A percentile compares a stretch with the other conserved stretches of the same genome.
phyloP scores from a whole-genome alignment of 768 basidiomycete genomes.

The Udeniomyces megalosporus region DNA sequence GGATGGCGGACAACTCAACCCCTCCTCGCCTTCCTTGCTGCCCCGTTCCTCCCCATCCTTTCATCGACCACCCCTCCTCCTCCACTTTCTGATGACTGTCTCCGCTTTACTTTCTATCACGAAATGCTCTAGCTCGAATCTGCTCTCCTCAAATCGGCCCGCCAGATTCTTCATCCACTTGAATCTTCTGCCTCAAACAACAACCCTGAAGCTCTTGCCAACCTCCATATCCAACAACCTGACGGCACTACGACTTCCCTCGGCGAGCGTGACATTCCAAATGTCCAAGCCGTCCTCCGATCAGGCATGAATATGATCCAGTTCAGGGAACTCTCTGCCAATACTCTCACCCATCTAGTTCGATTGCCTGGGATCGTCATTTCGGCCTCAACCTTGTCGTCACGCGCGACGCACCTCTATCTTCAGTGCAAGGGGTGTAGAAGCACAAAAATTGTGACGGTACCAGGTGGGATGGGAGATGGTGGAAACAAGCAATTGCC shows the following conservation, averaged over 20 bases:
- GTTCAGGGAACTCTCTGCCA: slow-evolving; percentile 80
- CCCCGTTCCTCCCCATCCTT: neutral
- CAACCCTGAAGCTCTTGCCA: slow-evolving; percentile 32
- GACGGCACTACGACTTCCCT: slow-evolving; percentile 7
- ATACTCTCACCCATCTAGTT: slow-evolving; percentile 89
- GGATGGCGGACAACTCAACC: too few relatives aligned
- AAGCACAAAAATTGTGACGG: slow-evolving; percentile 58
- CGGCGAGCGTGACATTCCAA: slow-evolving; percentile 37
- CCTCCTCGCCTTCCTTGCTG: too few relatives aligned
- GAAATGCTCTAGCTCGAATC: slow-evolving; percentile 79
- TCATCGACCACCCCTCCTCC: neutral
- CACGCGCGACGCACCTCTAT: slow-evolving; percentile 78
- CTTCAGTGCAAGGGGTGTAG: slow-evolving; percentile 86
- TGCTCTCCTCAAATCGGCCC: slow-evolving; percentile 70
- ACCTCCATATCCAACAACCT: too few relatives aligned
- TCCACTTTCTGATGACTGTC: too few relatives aligned
- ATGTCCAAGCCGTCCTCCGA: slow-evolving; percentile 70
- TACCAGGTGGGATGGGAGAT: slow-evolving; percentile 71
- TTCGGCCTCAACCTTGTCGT: slow-evolving; percentile 81
- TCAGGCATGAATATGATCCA: slow-evolving; percentile 86
- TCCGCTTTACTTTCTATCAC: too few relatives aligned
- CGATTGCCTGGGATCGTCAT: slow-evolving; percentile 97
- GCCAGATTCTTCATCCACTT: slow-evolving; percentile 66
- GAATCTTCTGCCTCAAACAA: slow-evolving; percentile 36
- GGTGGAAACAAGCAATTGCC: slow-evolving; percentile 61